phyloP scores from a whole-genome alignment of 1,284 basidiomycete genomes.

The Vanrija sp. region DNA sequence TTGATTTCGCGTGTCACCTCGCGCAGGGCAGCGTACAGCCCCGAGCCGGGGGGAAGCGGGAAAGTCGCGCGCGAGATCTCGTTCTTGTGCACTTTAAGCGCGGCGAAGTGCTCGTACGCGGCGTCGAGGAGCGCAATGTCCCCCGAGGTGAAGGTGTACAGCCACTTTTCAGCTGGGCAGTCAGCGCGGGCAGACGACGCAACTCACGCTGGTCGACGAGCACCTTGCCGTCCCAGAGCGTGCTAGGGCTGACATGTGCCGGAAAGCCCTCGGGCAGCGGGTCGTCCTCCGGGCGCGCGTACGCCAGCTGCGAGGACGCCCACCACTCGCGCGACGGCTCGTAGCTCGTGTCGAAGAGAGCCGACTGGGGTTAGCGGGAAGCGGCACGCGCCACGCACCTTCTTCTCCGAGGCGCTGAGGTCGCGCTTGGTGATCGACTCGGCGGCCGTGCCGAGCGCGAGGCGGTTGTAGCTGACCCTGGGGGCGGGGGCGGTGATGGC shows the following conservation, averaged over 20 bases:
- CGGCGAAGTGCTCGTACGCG: slow-evolving; percentile 22
- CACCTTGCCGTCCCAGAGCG: slow-evolving; percentile 25
- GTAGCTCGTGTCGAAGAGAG: slow-evolving; percentile 20
- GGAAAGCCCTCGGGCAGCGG: slow-evolving; percentile 24
- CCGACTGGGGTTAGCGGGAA: neutral
- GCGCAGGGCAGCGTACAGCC: slow-evolving; percentile 14
- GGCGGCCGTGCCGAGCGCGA: too few relatives aligned
- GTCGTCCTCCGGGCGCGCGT: slow-evolving; percentile 18
- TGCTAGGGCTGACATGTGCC: slow-evolving; percentile 9
- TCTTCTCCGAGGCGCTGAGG: too few relatives aligned
- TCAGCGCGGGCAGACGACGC: neutral
- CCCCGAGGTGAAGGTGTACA: slow-evolving; percentile 20
- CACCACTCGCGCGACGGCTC: slow-evolving; percentile 25
- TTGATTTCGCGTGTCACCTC: slow-evolving; percentile 17
- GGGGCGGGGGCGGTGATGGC: too few relatives aligned
- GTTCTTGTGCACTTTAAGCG: slow-evolving; percentile 18
- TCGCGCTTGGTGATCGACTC: too few relatives aligned
- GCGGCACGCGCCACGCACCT: too few relatives aligned
- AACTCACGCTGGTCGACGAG: slow-evolving; percentile 27
- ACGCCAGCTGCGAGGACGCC: slow-evolving; percentile 17
- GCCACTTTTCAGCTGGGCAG: slow-evolving; percentile 21
- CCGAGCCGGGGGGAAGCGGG: slow-evolving; percentile 18
- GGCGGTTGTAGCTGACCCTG: too few relatives aligned
- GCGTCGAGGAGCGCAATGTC: slow-evolving; percentile 18
- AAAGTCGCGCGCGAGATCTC: slow-evolving; percentile 19